Conservation (phyloP, 768 basidiomycete genomes). For the Suillus americanus region DNA sequence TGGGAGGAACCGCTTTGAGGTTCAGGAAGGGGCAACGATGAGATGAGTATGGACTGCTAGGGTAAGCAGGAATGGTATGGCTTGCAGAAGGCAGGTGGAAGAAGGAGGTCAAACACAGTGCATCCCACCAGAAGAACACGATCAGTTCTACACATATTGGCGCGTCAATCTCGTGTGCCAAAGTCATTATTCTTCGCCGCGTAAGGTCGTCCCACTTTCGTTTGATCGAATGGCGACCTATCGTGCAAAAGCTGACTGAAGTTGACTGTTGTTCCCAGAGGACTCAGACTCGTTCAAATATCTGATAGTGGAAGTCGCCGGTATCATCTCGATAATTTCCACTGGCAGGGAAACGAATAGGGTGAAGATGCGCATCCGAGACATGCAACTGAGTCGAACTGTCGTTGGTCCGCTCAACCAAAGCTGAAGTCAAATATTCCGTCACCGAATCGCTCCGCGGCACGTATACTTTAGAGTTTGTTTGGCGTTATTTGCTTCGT, state of each 20-base stretch:
- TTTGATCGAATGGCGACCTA: conserved; percentile 72
- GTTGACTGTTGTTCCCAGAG: conserved; percentile 36
- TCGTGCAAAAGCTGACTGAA: conserved; percentile 55
- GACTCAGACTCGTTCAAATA: conserved; percentile 69
- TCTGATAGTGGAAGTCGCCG: conserved; percentile 57
- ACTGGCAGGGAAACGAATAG: background rate
- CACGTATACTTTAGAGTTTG: background rate
- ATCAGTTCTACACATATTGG: conserved; percentile 92
- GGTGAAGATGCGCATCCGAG: background rate
- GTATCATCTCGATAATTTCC: background rate
- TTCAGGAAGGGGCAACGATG: conserved; percentile 80
- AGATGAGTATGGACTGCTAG: conserved; percentile 87
- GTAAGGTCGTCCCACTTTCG: conserved; percentile 65
- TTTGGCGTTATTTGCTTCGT: conserved; percentile 7
- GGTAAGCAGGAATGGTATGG: conserved; percentile 80
- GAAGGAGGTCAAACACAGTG: conserved; percentile 6
- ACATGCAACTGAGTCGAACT: background rate
- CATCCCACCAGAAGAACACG: conserved; percentile 43
- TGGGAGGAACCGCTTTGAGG: conserved; percentile 62
- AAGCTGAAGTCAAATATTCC: background rate
- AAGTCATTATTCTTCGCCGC: conserved; percentile 88
- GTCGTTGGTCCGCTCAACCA: background rate
- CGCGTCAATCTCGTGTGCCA: conserved; percentile 77
- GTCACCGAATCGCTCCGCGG: background rate
- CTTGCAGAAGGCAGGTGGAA: conserved; percentile 10